Percentiles rank a stretch among this genome's conserved stretches.
phyloP scores from a whole-genome alignment of 1,284 basidiomycete genomes.

The Pseudozyma sp. region DNA sequence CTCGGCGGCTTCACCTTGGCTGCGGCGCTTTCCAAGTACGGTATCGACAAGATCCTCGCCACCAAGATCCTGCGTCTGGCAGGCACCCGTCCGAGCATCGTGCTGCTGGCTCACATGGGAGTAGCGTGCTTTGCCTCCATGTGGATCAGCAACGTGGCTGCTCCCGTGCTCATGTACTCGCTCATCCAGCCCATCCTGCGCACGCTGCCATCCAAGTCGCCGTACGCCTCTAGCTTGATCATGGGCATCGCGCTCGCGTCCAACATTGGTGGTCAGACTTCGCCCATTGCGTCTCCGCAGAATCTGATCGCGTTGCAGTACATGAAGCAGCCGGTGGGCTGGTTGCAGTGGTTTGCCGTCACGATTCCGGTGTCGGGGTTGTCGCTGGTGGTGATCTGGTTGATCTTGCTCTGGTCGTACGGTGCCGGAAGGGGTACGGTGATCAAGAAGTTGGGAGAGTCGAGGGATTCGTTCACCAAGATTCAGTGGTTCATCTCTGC shows the following conservation, averaged over 20 bases:
- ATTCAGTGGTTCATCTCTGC: conserved; percentile 92
- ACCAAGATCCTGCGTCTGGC: conserved; percentile 91
- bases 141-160: conserved; percentile 99
- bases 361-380: conserved; percentile 88
- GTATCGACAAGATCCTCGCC: conserved; percentile 88
- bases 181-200: conserved; percentile 94
- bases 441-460: conserved; percentile 62
- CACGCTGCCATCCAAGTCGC: conserved; percentile 85
- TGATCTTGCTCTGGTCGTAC: conserved; percentile 86
- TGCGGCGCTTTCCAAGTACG: conserved; percentile 95
- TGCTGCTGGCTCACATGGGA: conserved; percentile 93
- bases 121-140: conserved; percentile 98
- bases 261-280: conserved; percentile 97
- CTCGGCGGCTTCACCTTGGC: conserved; percentile 97
- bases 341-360: conserved; percentile 94
- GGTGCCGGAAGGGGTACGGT: conserved; percentile 77
- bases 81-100: conserved; percentile 84
- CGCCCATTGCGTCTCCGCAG: conserved; percentile 91
- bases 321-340: conserved; percentile 89
- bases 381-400: conserved; percentile 90
- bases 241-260: conserved; percentile 95
- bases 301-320: conserved; percentile 90
- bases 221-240: conserved; percentile 90
- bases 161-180: conserved; percentile 97
- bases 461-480: conserved; percentile 73